A percentile compares a stretch with the other conserved stretches of the same genome.
phyloP scores from a whole-genome alignment of 2,329 filamentous ascomycete genomes.

The Aspergillus quadricinctus region DNA sequence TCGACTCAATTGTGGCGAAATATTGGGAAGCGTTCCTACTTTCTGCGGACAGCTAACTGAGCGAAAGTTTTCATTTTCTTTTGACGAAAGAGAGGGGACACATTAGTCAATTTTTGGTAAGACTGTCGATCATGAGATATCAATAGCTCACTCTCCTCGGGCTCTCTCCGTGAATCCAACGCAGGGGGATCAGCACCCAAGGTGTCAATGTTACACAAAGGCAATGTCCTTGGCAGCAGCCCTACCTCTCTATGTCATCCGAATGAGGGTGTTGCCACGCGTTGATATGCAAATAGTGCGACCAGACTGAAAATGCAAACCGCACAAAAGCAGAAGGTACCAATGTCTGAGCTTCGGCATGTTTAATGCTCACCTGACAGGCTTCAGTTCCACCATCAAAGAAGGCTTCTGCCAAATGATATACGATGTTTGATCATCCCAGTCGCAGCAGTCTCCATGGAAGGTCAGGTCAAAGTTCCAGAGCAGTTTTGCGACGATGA shows the following conservation, averaged over 20 bases:
- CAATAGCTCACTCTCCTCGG: too few species aligned
- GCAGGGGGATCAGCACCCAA: neutral
- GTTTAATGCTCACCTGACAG: neutral
- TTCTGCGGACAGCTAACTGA: too few species aligned
- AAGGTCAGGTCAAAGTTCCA: conserved; percentile 1
- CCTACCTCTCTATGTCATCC: neutral
- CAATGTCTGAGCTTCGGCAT: neutral
- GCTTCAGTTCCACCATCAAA: conserved; percentile 1
- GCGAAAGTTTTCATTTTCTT: too few species aligned
- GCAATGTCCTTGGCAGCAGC: neutral
- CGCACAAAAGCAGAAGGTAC: neutral
- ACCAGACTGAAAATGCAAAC: neutral
- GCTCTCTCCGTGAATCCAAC: too few species aligned
- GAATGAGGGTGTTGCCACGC: neutral
- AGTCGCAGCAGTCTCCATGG: neutral
- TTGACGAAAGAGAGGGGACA: too few species aligned
- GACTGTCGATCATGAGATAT: too few species aligned
- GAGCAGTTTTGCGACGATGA: conserved; percentile 5
- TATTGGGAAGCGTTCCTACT: too few species aligned
- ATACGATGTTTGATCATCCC: neutral
- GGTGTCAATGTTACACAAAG: neutral
- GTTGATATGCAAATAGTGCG: too few species aligned
- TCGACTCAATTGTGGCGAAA: too few species aligned
- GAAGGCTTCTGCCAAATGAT: conserved; percentile 2
- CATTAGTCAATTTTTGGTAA: too few species aligned